Conservation (phyloP, 192 early-diverging fungal species). For the Linnemannia exigua region DNA sequence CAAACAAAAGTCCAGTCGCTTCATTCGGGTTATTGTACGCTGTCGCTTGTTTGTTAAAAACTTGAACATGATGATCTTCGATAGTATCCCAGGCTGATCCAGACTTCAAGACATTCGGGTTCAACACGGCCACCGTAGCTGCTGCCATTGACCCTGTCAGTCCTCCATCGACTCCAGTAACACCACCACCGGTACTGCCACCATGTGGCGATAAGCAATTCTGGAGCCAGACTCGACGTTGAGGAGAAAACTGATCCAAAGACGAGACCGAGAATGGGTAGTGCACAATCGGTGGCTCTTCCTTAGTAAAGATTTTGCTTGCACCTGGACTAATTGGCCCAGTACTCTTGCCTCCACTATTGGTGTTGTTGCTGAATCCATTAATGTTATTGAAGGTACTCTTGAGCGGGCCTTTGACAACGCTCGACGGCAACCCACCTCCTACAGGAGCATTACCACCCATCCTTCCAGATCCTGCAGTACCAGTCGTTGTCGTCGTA, state of each 20-base stretch:
- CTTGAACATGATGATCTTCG: neutral
- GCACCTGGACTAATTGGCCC: conserved; percentile 15
- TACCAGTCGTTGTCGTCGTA: too few relatives aligned
- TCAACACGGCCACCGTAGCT: neutral
- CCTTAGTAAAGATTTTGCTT: conserved; percentile 19
- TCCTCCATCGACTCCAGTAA: neutral
- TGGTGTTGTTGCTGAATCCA: neutral
- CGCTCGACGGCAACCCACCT: neutral
- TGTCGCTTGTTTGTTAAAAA: neutral
- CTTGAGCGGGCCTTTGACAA: neutral
- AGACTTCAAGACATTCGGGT: conserved; percentile 19
- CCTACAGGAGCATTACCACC: neutral
- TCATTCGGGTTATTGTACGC: conserved; percentile 13
- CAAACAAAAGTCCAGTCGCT: conserved; percentile 23
- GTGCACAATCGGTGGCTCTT: conserved; percentile 25
- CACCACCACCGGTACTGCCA: neutral
- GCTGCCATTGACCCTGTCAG: neutral
- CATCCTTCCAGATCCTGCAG: neutral
- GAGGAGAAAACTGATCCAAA: conserved; percentile 31
- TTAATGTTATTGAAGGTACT: neutral
- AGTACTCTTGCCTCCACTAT: neutral
- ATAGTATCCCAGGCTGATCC: conserved; percentile 28
- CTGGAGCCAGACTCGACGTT: conserved; percentile 32
- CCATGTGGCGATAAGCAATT: neutral
- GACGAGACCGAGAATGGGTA: conserved; percentile 22